Evolutionary conservation across 108 stramenopile species (phyloP).

Genomic region (Schizochytrium sp.): DNA sequence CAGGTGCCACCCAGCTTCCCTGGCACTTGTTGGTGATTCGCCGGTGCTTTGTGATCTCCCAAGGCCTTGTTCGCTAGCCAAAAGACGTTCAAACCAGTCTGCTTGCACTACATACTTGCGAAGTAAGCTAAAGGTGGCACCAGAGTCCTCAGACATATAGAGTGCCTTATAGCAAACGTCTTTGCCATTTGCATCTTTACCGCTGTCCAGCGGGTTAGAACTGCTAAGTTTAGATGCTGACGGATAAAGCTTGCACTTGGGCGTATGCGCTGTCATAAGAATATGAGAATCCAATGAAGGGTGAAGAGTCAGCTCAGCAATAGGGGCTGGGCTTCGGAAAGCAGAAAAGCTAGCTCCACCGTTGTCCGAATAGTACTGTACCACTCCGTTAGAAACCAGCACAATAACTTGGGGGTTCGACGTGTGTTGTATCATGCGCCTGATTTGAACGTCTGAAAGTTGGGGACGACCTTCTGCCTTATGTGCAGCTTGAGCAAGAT

Average conservation of each 20-base stretch:
- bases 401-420: background rate
- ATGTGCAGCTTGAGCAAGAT: background rate
- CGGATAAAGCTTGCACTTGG: background rate
- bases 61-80: slow-evolving; percentile 8
- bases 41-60: background rate
- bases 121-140: background rate
- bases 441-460: background rate
- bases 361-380: background rate
- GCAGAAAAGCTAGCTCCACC: background rate
- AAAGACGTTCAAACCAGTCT: slow-evolving; percentile 23
- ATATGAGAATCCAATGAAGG: background rate
- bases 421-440: background rate
- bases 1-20: background rate
- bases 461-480: background rate
- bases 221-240: background rate
- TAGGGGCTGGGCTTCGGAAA: background rate
- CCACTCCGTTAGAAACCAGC: background rate
- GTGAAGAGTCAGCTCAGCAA: slow-evolving; percentile 29
- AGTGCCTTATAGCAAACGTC: slow-evolving; percentile 39
- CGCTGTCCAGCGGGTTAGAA: slow-evolving; percentile 1
- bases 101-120: slow-evolving; percentile 53
- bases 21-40: background rate
- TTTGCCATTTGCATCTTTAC: background rate
- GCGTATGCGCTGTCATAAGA: background rate
- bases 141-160: slow-evolving; percentile 2